phyloP scores from a whole-genome alignment of 2,329 filamentous ascomycete genomes.

The Fusarium bulbicola region DNA sequence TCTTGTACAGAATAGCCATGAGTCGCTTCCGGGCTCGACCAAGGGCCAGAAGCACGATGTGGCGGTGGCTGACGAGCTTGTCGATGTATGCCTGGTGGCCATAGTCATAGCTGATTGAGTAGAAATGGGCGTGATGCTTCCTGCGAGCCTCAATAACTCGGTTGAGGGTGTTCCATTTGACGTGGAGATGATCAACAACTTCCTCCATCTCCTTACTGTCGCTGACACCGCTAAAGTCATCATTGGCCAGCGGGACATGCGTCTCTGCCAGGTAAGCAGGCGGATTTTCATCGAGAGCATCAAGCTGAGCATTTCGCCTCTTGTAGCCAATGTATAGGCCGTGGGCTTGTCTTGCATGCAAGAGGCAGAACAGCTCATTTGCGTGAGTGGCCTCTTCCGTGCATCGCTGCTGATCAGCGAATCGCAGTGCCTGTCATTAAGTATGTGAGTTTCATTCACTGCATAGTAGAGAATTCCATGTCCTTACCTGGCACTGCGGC shows the following conservation, averaged over 20 bases:
- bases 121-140: conserved; percentile 41
- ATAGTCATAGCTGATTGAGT: conserved; percentile 37
- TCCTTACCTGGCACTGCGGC: conserved; percentile 7
- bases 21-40: conserved; percentile 25
- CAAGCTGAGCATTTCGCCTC: conserved; percentile 38
- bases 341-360: conserved; percentile 37
- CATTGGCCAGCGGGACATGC: conserved; percentile 30
- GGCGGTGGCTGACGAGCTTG: conserved; percentile 37
- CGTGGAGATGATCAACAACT: conserved; percentile 33
- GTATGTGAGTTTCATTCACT: not conserved
- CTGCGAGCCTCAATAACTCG: conserved; percentile 41
- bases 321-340: conserved; percentile 42
- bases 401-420: conserved; percentile 63
- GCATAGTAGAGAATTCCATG: accelerated
- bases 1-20: conserved; percentile 34
- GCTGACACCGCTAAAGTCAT: conserved; percentile 25
- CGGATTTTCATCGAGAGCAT: conserved; percentile 24
- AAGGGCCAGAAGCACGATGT: conserved; percentile 29
- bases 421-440: conserved; percentile 17
- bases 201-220: conserved; percentile 23
- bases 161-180: conserved; percentile 34
- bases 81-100: conserved; percentile 41
- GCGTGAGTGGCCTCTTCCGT: conserved; percentile 54
- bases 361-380: conserved; percentile 39
- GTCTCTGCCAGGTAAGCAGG: conserved; percentile 24